These are phyloP conservation scores for Uronychia setigera DNA, from an alignment of 73 alveolate genomes.

Conservation along the genomic window DNA sequence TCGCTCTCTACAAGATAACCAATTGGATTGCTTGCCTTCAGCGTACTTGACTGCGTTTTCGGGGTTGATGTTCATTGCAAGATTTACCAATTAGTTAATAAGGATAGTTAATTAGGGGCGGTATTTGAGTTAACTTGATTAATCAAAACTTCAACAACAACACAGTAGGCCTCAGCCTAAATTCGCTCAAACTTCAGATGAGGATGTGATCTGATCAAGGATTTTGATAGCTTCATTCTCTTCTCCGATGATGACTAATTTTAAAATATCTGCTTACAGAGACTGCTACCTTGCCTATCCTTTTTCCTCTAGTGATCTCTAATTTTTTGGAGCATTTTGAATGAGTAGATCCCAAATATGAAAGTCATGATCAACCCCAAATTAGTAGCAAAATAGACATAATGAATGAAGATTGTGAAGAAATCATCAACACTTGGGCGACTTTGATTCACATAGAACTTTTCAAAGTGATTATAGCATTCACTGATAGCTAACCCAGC, in stretches of 20 bases:
- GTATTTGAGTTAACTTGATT: neutral
- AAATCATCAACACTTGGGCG: too few relatives aligned
- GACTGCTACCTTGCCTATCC: neutral
- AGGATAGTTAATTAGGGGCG: neutral
- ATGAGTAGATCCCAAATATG: neutral
- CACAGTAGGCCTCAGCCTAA: too few relatives aligned
- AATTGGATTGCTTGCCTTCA: neutral
- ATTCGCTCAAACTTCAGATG: too few relatives aligned
- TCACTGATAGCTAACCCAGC: too few relatives aligned
- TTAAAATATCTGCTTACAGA: neutral
- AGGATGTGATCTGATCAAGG: neutral
- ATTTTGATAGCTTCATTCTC: neutral
- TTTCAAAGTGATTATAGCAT: too few relatives aligned
- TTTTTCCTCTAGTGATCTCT: neutral
- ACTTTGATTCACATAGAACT: too few relatives aligned
- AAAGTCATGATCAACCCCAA: neutral
- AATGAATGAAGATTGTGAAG: too few relatives aligned
- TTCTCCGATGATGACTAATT: neutral
- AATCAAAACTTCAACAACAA: neutral
- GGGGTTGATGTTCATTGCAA: constrained; percentile 24
- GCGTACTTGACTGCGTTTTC: constrained; percentile 50
- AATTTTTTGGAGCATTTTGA: neutral
- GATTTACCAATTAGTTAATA: neutral
- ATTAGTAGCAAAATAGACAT: neutral
- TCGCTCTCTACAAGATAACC: neutral